A percentile compares a stretch with the other conserved stretches of the same genome.
These are phyloP conservation scores for Baudoinia panamericana DNA, from an alignment of 495 filamentous ascomycete species.

Conservation along the genomic window DNA sequence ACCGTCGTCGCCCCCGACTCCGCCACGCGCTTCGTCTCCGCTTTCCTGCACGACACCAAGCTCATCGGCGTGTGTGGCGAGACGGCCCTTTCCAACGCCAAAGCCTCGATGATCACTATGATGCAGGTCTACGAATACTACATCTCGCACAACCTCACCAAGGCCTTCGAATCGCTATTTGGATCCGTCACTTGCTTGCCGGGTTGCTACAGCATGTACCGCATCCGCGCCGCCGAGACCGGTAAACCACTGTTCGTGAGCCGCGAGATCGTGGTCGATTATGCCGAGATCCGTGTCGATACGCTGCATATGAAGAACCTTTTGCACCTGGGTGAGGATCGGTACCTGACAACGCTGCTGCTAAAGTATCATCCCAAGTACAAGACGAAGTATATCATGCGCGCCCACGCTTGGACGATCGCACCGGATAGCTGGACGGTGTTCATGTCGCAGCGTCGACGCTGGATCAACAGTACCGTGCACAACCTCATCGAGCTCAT, in stretches of 20 bases:
- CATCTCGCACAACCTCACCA: conserved; percentile 94
- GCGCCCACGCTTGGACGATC: conserved; percentile 87
- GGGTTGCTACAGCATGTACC: conserved; percentile 98
- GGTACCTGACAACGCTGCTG: conserved; percentile 88
- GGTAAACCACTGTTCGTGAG: conserved; percentile 95
- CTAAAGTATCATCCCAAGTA: conserved; percentile 84
- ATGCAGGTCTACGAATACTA: conserved; percentile 99
- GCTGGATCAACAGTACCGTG: conserved; percentile 99
- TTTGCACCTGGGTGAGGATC: conserved; percentile 87
- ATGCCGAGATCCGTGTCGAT: conserved; percentile 86
- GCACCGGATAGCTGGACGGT: conserved; percentile 87
- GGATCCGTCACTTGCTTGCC: conserved; percentile 95
- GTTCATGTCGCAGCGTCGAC: conserved; percentile 93
- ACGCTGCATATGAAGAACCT: conserved; percentile 99
- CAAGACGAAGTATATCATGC: conserved; percentile 95
- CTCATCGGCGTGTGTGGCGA: conserved; percentile 91
- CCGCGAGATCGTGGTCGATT: conserved; percentile 71
- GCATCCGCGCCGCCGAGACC: conserved; percentile 81
- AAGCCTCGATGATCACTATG: conserved; percentile 88
- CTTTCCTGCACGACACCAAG: conserved; percentile 82
- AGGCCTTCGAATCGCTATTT: conserved; percentile 97
- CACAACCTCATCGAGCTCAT: conserved; percentile 97
- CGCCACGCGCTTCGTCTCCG: conserved; percentile 79
- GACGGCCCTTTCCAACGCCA: conserved; percentile 83
- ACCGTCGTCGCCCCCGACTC: conserved; percentile 87